These are phyloP conservation scores for Phytophthora melonis DNA, from an alignment of 352 stramenopile species.

Conservation along the genomic window DNA sequence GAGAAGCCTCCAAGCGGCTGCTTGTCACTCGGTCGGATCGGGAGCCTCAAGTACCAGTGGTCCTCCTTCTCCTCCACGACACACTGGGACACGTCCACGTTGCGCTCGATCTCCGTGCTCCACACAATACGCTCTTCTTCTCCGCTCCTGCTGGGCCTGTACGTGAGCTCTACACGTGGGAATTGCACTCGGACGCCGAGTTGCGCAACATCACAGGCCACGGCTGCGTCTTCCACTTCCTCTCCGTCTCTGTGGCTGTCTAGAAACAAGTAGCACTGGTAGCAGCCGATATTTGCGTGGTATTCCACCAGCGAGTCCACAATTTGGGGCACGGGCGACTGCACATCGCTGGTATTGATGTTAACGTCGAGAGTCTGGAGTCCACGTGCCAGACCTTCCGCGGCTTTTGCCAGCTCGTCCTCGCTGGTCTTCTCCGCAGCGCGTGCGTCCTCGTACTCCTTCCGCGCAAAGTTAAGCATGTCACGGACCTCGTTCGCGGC, in stretches of 20 bases:
- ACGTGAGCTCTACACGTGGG: slow-evolving; percentile 44
- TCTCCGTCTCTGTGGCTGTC: slow-evolving; percentile 19
- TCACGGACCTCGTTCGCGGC: slow-evolving; percentile 26
- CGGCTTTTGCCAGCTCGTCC: slow-evolving; percentile 43
- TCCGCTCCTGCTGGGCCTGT: neutral
- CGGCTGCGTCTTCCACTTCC: neutral
- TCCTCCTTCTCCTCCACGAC: slow-evolving; percentile 51
- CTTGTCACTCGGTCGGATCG: slow-evolving; percentile 59
- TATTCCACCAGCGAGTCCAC: slow-evolving; percentile 68
- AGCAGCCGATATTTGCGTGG: slow-evolving; percentile 85
- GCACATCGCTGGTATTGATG: neutral
- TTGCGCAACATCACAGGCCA: slow-evolving; percentile 28
- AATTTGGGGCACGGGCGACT: slow-evolving; percentile 30
- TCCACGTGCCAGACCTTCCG: slow-evolving; percentile 31
- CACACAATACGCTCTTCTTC: slow-evolving; percentile 40
- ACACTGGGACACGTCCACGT: slow-evolving; percentile 56
- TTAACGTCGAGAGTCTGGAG: slow-evolving; percentile 37
- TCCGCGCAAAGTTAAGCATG: slow-evolving; percentile 32
- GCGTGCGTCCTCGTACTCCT: slow-evolving; percentile 43
- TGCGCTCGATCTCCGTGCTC: slow-evolving; percentile 64
- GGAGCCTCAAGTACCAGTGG: slow-evolving; percentile 75
- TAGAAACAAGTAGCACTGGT: slow-evolving; percentile 74
- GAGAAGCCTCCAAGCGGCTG: slow-evolving; percentile 60
- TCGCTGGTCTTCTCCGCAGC: slow-evolving; percentile 36
- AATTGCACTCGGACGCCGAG: slow-evolving; percentile 53